Base-by-base conservation (phyloP, 139 green algal species). In the Tetraselmis striata region DNA sequence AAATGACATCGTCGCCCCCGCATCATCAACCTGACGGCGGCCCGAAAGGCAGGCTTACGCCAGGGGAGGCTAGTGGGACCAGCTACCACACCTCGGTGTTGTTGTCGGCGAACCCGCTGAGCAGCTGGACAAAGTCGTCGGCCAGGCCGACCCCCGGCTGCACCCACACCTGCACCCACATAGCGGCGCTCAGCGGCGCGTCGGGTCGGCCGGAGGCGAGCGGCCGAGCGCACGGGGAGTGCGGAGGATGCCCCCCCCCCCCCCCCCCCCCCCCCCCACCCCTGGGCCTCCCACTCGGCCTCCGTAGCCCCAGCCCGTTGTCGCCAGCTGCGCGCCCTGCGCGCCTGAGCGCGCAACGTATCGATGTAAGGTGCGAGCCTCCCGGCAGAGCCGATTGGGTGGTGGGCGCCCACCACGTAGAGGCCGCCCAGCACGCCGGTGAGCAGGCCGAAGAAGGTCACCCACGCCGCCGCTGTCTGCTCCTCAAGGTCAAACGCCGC, bases 391-490 rank as follows among this genome's bases (percentile, higher is more conserved):
- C 18, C 18, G 58, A 23, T 23, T 74, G 74, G 5, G 45, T 25
- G 45, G 45, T 25, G 76, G 29, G 28, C 2, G 74, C 91, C 81
- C 58, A 95, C 90, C 77, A 92, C 75, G 78, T 98, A 99, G 1
- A 98, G 84, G 0, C 88, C 77, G 0, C 83, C 95, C 59, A 95
- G 75, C 23, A 98, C 96, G 18, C 77, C 85, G 0, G 87, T 87
- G 11, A 99, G 88, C 77, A 98, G 80, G 23, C 58, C 89, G 0
- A 85, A 86, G 84, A 99, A 99, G 0, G 94, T 18, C 0, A 31
- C 87, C 96, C 96, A 99, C 1, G 91, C 94, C 23, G 83, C 82
- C 1, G 89, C 59, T 74, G 77, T 96, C 82, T 99, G 95, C 32
- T 94, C 30, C 0, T 79, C 59, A 1, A 92, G n/a, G 28, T 90